Conservation (phyloP, 371 early-diverging fungal species). For the Zychaea mexicana region DNA sequence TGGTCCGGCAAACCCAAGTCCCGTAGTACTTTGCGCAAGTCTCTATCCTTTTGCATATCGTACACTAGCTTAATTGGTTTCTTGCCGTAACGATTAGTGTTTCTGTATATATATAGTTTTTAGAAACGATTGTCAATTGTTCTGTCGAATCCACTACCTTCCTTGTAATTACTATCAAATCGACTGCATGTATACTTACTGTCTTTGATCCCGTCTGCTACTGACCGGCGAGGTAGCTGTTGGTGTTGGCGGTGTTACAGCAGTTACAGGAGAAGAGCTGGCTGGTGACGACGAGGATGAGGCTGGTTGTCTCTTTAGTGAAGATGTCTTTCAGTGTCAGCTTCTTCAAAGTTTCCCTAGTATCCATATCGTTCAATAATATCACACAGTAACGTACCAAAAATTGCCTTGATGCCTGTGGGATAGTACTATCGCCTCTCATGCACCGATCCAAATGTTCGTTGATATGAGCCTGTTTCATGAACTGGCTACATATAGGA, state of each 20-base stretch:
- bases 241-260: not conserved
- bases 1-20: conserved; percentile 58
- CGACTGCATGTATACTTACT: no score
- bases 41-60: conserved; percentile 44
- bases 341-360: no score
- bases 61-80: conserved; percentile 50
- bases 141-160: not conserved
- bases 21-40: conserved; percentile 37
- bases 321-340: no score
- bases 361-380: no score
- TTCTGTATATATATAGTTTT: not conserved
- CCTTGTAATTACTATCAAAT: not conserved
- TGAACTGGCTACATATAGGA: conserved; percentile 29
- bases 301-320: not conserved
- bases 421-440: conserved; percentile 16
- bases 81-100: not conserved
- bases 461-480: conserved; percentile 31
- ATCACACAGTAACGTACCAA: not conserved
- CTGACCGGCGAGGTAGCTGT: not conserved
- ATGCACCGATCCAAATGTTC: conserved; percentile 41
- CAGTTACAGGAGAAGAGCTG: conserved; percentile 5
- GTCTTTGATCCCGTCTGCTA: not conserved
- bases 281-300: conserved; percentile 12
- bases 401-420: not conserved
- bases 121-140: not conserved